Conservation (phyloP, 345 rosid genomes). For the Mallotus nudiflorus region DNA sequence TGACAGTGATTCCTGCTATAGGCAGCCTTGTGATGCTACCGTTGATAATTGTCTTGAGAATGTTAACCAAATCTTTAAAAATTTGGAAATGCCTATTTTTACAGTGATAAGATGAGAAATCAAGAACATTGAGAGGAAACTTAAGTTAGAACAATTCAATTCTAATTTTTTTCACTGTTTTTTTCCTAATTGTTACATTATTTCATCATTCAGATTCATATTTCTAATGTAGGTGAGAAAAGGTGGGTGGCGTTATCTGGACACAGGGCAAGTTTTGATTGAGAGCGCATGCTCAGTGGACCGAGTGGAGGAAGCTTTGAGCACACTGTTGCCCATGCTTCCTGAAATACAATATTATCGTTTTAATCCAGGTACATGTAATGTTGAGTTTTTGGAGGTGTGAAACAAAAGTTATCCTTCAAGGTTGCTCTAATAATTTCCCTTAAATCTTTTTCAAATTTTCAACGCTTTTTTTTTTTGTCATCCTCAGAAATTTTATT, state of each 20-base stretch:
- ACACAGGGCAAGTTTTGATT: conserved; percentile 95
- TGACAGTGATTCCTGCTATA: background rate
- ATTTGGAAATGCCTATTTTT: background rate
- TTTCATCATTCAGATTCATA: conserved; percentile 6
- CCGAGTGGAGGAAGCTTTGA: conserved; percentile 94
- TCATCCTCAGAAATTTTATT: conserved; percentile 4
- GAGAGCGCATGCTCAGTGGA: conserved; percentile 99
- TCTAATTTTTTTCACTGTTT: background rate
- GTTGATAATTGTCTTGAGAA: background rate
- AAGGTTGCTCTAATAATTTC: background rate
- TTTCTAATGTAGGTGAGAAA: conserved; percentile 59
- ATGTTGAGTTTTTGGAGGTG: conserved; percentile 7
- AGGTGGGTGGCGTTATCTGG: conserved; percentile 99
- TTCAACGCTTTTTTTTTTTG: background rate
- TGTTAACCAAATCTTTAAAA: background rate
- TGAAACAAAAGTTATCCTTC: background rate
- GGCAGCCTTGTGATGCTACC: background rate
- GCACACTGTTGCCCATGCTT: conserved; percentile 90
- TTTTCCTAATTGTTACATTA: conserved; percentile 1
- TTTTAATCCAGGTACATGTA: conserved; percentile 70
- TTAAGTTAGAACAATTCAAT: background rate
- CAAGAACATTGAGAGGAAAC: background rate
- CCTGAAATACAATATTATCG: conserved; percentile 91
- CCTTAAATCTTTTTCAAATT: background rate
- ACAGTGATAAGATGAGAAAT: background rate